phyloP scores from a whole-genome alignment of 1,284 basidiomycete species.

The Pyrrhoderma lamaoense region DNA sequence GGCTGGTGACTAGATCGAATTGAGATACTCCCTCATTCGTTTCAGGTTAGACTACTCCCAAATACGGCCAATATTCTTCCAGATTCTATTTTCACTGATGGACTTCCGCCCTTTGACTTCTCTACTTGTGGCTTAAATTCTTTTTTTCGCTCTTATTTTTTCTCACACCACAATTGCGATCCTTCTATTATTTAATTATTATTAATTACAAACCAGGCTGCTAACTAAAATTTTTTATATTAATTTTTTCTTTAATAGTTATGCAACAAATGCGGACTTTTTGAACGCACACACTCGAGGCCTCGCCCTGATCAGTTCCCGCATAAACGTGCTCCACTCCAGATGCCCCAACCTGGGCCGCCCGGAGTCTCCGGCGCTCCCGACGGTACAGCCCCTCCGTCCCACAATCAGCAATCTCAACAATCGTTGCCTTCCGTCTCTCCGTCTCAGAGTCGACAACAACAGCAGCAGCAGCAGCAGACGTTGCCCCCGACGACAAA shows the following conservation, averaged over 20 bases:
- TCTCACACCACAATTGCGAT: not conserved
- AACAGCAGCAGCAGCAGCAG: not conserved
- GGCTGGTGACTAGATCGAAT: too few relatives aligned
- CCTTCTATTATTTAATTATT: too few relatives aligned
- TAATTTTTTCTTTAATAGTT: conserved; percentile 36
- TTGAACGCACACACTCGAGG: conserved; percentile 74
- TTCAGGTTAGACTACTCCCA: too few relatives aligned
- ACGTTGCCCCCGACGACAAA: conserved; percentile 11
- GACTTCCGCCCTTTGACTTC: not conserved
- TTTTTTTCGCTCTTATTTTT: not conserved
- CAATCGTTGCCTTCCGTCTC: not conserved
- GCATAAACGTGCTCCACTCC: conserved; percentile 65
- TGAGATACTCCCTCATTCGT: too few relatives aligned
- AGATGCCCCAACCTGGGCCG: conserved; percentile 25
- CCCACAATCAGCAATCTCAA: not conserved
- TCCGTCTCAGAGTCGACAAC: not conserved
- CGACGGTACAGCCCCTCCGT: not conserved
- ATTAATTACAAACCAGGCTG: not conserved
- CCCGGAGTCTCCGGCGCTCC: conserved; percentile 21
- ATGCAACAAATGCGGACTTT: conserved; percentile 82
- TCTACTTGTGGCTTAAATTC: not conserved
- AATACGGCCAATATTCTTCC: too few relatives aligned
- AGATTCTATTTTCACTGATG: not conserved
- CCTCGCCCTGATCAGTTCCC: conserved; percentile 76
- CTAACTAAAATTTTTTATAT: not conserved